Base-by-base conservation (phyloP, 768 basidiomycete species). In the Russula dissimulans region DNA sequence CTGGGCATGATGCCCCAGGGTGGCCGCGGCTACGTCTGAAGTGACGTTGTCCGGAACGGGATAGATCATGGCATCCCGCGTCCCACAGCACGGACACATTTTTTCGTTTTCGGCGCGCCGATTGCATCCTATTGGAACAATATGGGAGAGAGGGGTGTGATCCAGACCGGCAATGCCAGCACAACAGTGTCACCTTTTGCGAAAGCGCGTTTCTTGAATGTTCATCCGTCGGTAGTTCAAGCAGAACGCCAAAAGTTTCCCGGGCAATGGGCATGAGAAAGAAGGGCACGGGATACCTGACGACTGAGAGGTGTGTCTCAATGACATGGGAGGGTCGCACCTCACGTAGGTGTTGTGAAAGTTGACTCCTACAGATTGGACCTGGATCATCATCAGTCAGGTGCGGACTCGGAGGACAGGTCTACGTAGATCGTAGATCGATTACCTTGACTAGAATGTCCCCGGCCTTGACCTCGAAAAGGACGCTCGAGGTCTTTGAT, bases 271-370 rank as follows among this genome's bases (percentile, higher is more conserved):
- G 78, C 38, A 80, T 78, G 3, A 91, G 89, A 65, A 86, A 81
- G 15, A 73, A 66, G 53, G 78, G 69, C 47, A 78, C 68, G 14
- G 81, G 78, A 69, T 91, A 91, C 3, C 44, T 31, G 17, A 11
- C 12, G 29, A 14, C 3, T 57, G 41, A 49, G 22, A 55, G 11
- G 32, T 15, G 14, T 12, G 15, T 39, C 18, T 9, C 17, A 36
- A 18, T 14, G 50, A 22, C 32, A 38, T 12, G 70, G 72, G 46
- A 67, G 12, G 11, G 42, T 66, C 73, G 71, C 72, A 86, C 81
- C 93, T 78, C 69, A 81, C 84, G 71, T 95, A 95, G 46, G 82
- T 84, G 70, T 89, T 87, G 69, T 87, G 91, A 71, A 88, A 97
- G 75, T 97, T 97, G 66, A 95, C 80, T 7, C 89, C 89, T 8